Percentiles rank a stretch among this genome's conserved stretches.
phyloP scores from a whole-genome alignment of 176 grass and related monocot species.

The Tuctoria greenei region DNA sequence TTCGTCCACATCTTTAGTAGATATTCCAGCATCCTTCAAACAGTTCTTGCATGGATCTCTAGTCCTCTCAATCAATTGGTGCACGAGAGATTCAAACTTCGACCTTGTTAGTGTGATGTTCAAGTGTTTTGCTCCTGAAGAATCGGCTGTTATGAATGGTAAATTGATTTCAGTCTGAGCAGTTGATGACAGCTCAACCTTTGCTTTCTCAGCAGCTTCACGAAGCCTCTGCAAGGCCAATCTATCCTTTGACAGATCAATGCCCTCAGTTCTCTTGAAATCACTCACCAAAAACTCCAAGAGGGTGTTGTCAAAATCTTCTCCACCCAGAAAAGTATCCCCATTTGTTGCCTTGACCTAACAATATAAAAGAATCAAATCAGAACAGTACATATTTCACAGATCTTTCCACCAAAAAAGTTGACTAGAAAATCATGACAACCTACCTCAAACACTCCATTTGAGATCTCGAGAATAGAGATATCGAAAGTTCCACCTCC shows the following conservation, averaged over 20 bases:
- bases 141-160: conserved; percentile 76
- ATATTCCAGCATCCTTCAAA: conserved; percentile 68
- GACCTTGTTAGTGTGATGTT: conserved; percentile 77
- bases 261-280: conserved; percentile 61
- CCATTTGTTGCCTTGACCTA: conserved; percentile 83
- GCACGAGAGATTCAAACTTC: conserved; percentile 66
- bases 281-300: conserved; percentile 68
- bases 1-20: conserved; percentile 71
- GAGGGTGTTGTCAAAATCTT: conserved; percentile 75
- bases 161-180: conserved; percentile 75
- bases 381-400: not conserved
- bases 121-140: conserved; percentile 75
- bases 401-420: not conserved
- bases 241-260: conserved; percentile 72
- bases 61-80: conserved; percentile 66
- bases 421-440: not conserved
- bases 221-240: conserved; percentile 61
- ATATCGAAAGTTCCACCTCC: conserved; percentile 83
- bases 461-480: conserved; percentile 80
- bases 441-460: conserved; percentile 75
- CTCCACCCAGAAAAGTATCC: conserved; percentile 82
- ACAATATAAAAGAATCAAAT: not conserved
- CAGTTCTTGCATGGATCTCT: conserved; percentile 67
- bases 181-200: conserved; percentile 74
- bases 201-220: conserved; percentile 79